Evolutionary conservation across 164 flowering plant species (phyloP), one percentile per base, ranked within the genome.

Genomic region (Sedum album): DNA sequence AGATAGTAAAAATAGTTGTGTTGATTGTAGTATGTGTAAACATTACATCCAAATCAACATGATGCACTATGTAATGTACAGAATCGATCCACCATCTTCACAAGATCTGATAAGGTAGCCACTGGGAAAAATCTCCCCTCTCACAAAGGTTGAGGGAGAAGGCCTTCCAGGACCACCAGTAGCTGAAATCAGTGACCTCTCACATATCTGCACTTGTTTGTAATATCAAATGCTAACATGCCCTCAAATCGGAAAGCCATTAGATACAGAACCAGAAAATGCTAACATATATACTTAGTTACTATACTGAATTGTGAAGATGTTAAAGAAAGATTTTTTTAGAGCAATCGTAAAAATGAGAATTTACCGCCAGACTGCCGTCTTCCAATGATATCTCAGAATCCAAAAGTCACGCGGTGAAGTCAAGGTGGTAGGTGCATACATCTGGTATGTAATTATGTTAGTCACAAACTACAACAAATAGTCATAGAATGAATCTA

Each of bases 61-160:
- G 96, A 82, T 90, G 94, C 25, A 90, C 96, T 74, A 90, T 88
- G 80, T 88, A 82, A n/a, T n/a, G n/a, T n/a, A n/a, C 65, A 90
- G 78, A 23, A 90, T 88, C 31, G 96, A 88, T 30, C 96, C 89
- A 20, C 96, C 94, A 61, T 93, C n/a, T n/a, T n/a, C n/a, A n/a
- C n/a, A n/a, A n/a, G n/a, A n/a, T n/a, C n/a, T n/a, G n/a, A n/a
- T n/a, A n/a, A n/a, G n/a, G n/a, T n/a, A n/a, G n/a, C n/a, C n/a
- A n/a, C n/a, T n/a, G n/a, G n/a, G n/a, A n/a, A n/a, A n/a, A n/a
- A n/a, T n/a, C n/a, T n/a, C n/a, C n/a, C n/a, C n/a, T n/a, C n/a
- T n/a, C n/a, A n/a, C n/a, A n/a, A n/a, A n/a, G n/a, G n/a, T n/a
- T n/a, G n/a, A n/a, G n/a, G n/a, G n/a, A n/a, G n/a, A n/a, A 39